Conservation (phyloP, 257 asterid species). For the Marsdenia floribunda region DNA sequence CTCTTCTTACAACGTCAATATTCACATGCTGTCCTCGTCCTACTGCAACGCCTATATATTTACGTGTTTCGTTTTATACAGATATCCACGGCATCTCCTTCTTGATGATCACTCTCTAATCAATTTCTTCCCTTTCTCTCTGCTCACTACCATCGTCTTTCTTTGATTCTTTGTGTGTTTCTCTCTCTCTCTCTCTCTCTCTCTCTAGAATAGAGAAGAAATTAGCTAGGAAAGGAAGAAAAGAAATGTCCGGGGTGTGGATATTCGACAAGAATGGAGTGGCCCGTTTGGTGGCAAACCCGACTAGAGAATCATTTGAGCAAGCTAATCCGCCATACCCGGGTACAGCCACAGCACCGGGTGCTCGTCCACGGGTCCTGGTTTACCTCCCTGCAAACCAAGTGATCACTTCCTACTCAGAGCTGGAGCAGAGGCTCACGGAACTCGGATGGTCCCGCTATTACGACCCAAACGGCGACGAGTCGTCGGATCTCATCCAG, state of each 20-base stretch:
- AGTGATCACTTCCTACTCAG: conserved; percentile 26
- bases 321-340: conserved; percentile 21
- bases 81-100: neutral
- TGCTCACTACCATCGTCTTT: neutral
- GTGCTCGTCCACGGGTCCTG: conserved; percentile 31
- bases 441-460: conserved; percentile 35
- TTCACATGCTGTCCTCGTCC: conserved; percentile 5
- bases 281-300: conserved; percentile 27
- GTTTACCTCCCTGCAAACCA: conserved; percentile 28
- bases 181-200: neutral
- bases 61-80: neutral
- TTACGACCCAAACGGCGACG: conserved; percentile 10
- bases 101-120: neutral
- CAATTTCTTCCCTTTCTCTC: neutral
- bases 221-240: too few relatives aligned
- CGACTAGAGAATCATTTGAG: conserved; percentile 38
- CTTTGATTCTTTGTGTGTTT: neutral
- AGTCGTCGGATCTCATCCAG: conserved; percentile 21
- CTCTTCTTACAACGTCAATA: neutral
- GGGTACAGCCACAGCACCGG: conserved; percentile 35
- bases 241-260: conserved; percentile 37
- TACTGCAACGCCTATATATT: neutral
- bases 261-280: conserved; percentile 38
- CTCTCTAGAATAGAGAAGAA: neutral
- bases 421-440: conserved; percentile 21